Evolutionary conservation across 1,284 basidiomycete species (phyloP), one percentile per base, ranked within the genome.

Genomic region (Porodaedalea pini): DNA sequence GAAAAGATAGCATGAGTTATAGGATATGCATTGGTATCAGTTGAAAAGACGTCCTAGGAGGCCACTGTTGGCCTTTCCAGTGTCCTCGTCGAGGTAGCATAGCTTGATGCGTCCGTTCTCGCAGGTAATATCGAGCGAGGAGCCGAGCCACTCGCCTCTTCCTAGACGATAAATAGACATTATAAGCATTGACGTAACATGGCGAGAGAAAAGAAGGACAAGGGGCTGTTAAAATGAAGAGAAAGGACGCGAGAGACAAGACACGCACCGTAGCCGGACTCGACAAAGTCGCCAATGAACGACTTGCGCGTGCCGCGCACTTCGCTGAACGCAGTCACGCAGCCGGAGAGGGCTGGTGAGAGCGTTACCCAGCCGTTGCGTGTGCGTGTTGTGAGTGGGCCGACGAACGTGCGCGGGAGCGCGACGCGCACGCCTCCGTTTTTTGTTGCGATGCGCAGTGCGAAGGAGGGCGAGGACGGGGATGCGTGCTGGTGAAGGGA

Each of bases 241-340:
- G n/a, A n/a, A n/a, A n/a, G n/a, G 19, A 21, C 8, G n/a, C 27
- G 13, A 43, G 34, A 27, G 11, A 44, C 6, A 25, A 25, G 10
- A 43, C 6, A 43, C 58, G 19, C 15, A 57, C 55, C 59, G 23
- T 41, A 61, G 8, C 48, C 52, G 15, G 59, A 57, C n/a, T 34
- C 50, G n/a, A 39, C 36, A 27, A 54, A 54, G 45, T 61, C 56
- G 3, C 59, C 59, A 29, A 61, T 40, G 47, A 61, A 61, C 19
- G 51, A 36, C 27, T 61, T 61, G 8, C 48, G 31, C n/a, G 29
- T 44, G 13, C 59, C 59, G 11, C 27, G 36, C 6, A 57, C 55
- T 17, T 61, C 59, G n/a, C 37, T 39, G 51, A 61, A 61, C 2
- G 44, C 29, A 8, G 55, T 57, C 11, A 52, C 41, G 25, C 23